phyloP scores from a whole-genome alignment of 148 eudicot genomes.

The Spergularia marina region DNA sequence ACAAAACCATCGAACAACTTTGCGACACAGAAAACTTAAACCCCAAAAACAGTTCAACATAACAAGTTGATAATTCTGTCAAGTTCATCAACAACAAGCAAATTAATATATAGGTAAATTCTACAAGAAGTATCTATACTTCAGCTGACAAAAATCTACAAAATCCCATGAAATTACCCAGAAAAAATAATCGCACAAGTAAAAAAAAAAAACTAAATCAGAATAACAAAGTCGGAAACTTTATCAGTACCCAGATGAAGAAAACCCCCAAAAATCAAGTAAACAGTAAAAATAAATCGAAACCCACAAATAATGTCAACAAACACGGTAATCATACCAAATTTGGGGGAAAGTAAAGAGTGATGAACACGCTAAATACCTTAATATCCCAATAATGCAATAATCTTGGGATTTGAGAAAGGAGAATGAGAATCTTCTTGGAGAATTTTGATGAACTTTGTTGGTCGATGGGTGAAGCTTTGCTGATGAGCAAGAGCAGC shows the following conservation, averaged over 20 bases:
- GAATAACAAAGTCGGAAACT: neutral
- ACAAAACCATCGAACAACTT: neutral
- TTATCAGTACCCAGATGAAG: neutral
- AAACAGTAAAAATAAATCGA: neutral
- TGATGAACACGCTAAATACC: too few relatives aligned
- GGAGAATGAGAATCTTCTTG: too few relatives aligned
- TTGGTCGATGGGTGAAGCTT: too few relatives aligned
- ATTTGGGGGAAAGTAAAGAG: too few relatives aligned
- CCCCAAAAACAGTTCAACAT: neutral
- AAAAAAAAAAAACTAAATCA: neutral
- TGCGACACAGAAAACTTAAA: neutral
- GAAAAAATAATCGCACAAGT: neutral
- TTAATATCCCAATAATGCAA: neutral
- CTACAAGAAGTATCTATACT: neutral
- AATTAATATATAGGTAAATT: neutral
- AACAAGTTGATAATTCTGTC: neutral
- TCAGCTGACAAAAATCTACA: neutral
- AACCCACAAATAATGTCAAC: neutral
- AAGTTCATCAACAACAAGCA: neutral
- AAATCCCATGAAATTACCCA: neutral
- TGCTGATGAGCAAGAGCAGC: too few relatives aligned
- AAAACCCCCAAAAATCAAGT: neutral
- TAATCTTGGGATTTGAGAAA: too few relatives aligned
- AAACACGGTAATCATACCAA: too few relatives aligned
- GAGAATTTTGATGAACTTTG: too few relatives aligned